Evolutionary conservation across 148 eudicot genomes (phyloP).

Genomic region (Chenopodium formosanum): DNA sequence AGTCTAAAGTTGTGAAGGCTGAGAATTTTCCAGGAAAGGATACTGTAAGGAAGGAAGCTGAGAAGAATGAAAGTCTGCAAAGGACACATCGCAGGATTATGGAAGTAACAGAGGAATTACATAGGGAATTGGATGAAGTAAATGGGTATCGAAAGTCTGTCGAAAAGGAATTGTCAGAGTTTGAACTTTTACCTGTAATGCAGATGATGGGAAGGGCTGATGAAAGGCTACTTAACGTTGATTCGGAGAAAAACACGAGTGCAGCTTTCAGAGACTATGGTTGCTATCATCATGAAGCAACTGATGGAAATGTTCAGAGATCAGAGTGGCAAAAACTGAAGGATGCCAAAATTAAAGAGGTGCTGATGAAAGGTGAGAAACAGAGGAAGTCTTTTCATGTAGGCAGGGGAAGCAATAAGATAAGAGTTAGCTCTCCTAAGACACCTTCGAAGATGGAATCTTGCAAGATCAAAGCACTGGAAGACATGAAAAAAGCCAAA

Average conservation of each 20-base stretch:
- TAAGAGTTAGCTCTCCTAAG: conserved; percentile 48
- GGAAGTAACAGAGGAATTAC: conserved; percentile 33
- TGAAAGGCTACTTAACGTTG: conserved; percentile 4
- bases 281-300: conserved; percentile 10
- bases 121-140: conserved; percentile 33
- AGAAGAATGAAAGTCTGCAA: conserved; percentile 25
- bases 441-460: conserved; percentile 47
- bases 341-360: conserved; percentile 40
- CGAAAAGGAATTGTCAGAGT: conserved; percentile 30
- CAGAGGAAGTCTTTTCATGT: conserved; percentile 46
- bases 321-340: conserved; percentile 35
- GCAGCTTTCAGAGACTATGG: background rate
- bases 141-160: conserved; percentile 16
- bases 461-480: conserved; percentile 61
- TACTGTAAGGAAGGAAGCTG: conserved; percentile 17
- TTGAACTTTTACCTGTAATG: conserved; percentile 18
- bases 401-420: conserved; percentile 36
- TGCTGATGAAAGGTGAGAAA: conserved; percentile 37
- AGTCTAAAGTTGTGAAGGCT: background rate
- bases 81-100: conserved; percentile 24
- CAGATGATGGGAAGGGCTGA: conserved; percentile 23
- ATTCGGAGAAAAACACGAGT: background rate
- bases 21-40: conserved; percentile 4
- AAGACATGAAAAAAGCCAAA: conserved; percentile 54
- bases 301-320: conserved; percentile 16